A percentile compares a stretch with the other conserved stretches of the same genome.
Conservation (phyloP, 148 eudicot genomes). For the Diospyros kaki region DNA sequence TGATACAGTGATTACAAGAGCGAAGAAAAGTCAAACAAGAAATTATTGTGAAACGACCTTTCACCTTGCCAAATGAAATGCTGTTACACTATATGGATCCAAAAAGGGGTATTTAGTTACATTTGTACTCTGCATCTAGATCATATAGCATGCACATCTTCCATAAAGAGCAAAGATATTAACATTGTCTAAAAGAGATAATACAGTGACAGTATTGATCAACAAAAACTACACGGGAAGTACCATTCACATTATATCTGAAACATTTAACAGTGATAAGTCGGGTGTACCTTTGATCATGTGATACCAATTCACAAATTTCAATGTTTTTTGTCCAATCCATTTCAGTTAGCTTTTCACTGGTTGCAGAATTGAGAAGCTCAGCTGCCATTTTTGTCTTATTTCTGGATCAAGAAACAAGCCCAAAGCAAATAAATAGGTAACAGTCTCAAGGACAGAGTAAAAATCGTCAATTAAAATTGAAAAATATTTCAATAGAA, state of each 20-base stretch:
- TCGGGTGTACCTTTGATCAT: slow-evolving; percentile 57
- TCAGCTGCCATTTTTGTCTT: slow-evolving; percentile 58
- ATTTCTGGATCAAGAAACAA: not conserved
- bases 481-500: too few species aligned
- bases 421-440: not conserved
- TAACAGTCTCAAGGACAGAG: too few species aligned
- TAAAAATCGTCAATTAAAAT: not conserved
- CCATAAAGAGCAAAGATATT: not conserved
- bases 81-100: too few species aligned
- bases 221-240: not conserved
- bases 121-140: too few species aligned
- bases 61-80: not conserved
- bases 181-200: slow-evolving; percentile 1
- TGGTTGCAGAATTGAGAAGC: slow-evolving; percentile 77
- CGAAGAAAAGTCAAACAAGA: not conserved
- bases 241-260: not conserved
- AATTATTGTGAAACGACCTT: not conserved
- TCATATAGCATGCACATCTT: not conserved
- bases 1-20: too few species aligned
- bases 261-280: not conserved
- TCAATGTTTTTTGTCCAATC: slow-evolving; percentile 90
- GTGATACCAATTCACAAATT: slow-evolving; percentile 84
- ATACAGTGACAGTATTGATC: not conserved
- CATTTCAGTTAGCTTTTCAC: slow-evolving; percentile 76
- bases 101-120: too few species aligned